Base-by-base conservation (phyloP, 768 basidiomycete genomes). In the Coprinellus micaceus region DNA sequence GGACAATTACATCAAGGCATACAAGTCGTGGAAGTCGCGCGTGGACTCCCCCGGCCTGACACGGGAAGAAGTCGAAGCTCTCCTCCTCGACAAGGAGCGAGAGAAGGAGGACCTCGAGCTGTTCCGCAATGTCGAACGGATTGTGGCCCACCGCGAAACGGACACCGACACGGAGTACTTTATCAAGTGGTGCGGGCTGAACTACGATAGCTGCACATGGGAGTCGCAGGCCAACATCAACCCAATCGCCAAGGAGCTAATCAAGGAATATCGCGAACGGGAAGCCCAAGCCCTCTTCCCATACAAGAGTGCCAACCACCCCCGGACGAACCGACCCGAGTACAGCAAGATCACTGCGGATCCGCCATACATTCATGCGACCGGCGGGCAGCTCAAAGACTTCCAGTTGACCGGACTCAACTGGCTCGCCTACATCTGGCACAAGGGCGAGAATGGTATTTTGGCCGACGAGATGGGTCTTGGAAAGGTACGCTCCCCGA, bases 391-490 rank as follows among this genome's bases (percentile, higher is more conserved):
- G 60, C 79, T 98, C 58, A 99, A 99, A 73, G 97, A 98, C 65
- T 99, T 99, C 77, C 97, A 99, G 75, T 78, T 98, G 39, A 97
- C 94, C 2, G 97, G 97, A 22, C 79, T 99, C 60, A 99, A 99
- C 67, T 99, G 97, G 97, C 80, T 99, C n/a, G 89, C 92, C 3
- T 98, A 96, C 71, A 76, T 95, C 15, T 98, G 97, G 97, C 86
- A 82, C 61, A 85, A 92, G 63, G 91, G 91, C 9, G 89, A 96
- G 64, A 98, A 98, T 67, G 97, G 97, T 19, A 97, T 99, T 57
- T 75, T 99, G 33, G 97, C 97, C 0, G 97, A 99, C 66, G 97
- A 99, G 80, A 99, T 98, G 97, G 97, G 97, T 69, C 88, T 99
- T 24, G 97, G 97, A 53, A 99, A 99, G 84, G 82, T 89, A 60